A percentile compares a stretch with the other conserved stretches of the same genome.
Conservation (phyloP, 140 eudicot species). For the Stevia rebaudiana region DNA sequence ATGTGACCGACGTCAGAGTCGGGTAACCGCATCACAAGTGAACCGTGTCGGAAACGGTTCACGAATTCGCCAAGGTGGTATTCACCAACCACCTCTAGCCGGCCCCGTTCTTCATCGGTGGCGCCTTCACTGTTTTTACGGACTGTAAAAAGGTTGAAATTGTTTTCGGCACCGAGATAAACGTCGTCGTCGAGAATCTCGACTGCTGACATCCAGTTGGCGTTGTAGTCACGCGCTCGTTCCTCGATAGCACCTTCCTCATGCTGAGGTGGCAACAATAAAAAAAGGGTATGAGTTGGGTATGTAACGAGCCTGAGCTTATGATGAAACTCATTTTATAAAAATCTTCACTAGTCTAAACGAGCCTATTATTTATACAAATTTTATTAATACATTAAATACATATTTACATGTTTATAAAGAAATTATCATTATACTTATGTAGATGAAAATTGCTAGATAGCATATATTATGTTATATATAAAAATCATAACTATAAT, state of each 20-base stretch:
- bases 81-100: constrained; percentile 91
- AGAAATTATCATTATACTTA: neutral
- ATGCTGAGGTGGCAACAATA: constrained; percentile 39
- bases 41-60: constrained; percentile 85
- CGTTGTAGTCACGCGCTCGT: constrained; percentile 97
- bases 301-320: neutral
- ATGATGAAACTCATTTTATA: too few relatives aligned
- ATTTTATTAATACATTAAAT: too few relatives aligned
- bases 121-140: constrained; percentile 98
- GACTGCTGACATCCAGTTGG: constrained; percentile 98
- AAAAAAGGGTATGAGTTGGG: neutral
- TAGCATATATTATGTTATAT: neutral
- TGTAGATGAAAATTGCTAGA: neutral
- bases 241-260: constrained; percentile 99
- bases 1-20: constrained; percentile 93
- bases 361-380: neutral
- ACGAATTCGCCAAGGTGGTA: constrained; percentile 96
- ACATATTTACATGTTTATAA: neutral
- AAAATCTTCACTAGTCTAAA: neutral
- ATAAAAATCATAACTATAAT: too few relatives aligned
- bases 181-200: constrained; percentile 88
- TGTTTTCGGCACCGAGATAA: constrained; percentile 91
- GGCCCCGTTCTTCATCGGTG: constrained; percentile 94
- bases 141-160: constrained; percentile 88
- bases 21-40: constrained; percentile 94